Evolutionary conservation across 1,284 basidiomycete genomes (phyloP).

Genomic region (Sutorius eximius): DNA sequence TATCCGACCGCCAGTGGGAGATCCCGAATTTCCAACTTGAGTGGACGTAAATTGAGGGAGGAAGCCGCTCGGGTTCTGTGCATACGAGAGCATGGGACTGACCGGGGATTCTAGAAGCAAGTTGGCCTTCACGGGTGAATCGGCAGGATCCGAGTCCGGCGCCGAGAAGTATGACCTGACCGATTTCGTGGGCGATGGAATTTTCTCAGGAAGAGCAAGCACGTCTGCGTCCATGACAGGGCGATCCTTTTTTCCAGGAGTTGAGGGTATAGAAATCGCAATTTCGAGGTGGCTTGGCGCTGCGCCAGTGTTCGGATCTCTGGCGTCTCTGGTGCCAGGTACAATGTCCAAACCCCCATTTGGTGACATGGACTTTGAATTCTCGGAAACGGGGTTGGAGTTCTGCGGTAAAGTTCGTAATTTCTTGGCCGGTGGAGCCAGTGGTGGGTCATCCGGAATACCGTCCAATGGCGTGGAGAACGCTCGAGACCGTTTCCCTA

Average conservation of each 20-base stretch:
- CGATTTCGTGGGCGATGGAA: slow-evolving; percentile 35
- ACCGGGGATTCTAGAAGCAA: slow-evolving; percentile 37
- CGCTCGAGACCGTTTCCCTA: slow-evolving; percentile 22
- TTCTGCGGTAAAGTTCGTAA: slow-evolving; percentile 12
- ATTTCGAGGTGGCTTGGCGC: slow-evolving; percentile 1
- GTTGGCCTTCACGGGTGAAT: slow-evolving; percentile 30
- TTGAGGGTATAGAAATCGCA: not conserved
- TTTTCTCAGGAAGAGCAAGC: slow-evolving; percentile 10
- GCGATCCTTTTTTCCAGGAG: slow-evolving; percentile 6
- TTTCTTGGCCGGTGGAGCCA: slow-evolving; percentile 21
- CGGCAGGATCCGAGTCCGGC: slow-evolving; percentile 40
- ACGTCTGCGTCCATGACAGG: not conserved
- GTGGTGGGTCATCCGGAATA: slow-evolving; percentile 1
- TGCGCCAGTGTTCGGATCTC: not conserved
- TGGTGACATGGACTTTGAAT: slow-evolving; percentile 1
- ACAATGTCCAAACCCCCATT: slow-evolving; percentile 5
- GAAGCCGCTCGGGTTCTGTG: slow-evolving; percentile 39
- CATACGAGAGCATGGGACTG: slow-evolving; percentile 40
- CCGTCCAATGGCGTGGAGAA: slow-evolving; percentile 8
- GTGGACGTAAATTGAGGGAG: slow-evolving; percentile 43
- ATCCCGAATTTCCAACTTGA: slow-evolving; percentile 26
- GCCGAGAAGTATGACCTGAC: slow-evolving; percentile 45
- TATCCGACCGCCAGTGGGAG: slow-evolving; percentile 15
- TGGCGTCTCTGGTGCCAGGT: not conserved
- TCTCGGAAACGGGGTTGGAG: not conserved